phyloP scores from a whole-genome alignment of 441 rosid species.

The Gossypium gossypioides region DNA sequence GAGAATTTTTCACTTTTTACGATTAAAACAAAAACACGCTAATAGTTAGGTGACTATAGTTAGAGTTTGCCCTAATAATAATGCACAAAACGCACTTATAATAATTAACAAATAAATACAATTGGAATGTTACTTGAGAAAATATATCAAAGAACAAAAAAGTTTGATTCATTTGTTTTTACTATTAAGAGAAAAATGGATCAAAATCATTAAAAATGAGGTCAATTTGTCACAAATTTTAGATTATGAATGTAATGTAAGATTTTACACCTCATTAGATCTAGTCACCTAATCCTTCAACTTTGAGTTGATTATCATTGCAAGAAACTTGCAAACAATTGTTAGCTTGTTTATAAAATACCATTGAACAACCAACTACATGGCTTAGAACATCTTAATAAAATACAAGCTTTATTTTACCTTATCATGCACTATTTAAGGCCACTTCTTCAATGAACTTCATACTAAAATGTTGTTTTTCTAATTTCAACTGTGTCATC shows the following conservation, averaged over 20 bases:
- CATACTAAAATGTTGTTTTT: not conserved
- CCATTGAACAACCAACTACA: not conserved
- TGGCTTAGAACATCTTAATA: not conserved
- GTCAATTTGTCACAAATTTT: no score
- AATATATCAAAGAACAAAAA: no score
- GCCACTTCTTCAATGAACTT: not conserved
- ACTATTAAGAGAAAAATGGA: no score
- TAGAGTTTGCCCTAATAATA: no score
- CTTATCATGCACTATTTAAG: not conserved
- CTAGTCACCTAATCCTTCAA: not conserved
- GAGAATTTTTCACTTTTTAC: no score
- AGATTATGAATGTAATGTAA: not conserved
- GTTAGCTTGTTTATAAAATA: not conserved
- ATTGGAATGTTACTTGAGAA: no score
- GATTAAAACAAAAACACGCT: no score
- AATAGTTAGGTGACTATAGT: no score
- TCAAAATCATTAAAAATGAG: no score
- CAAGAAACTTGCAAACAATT: not conserved
- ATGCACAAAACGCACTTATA: no score
- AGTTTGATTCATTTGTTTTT: no score
- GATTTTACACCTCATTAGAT: not conserved
- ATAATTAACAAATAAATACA: no score
- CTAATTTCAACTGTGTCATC: not conserved
- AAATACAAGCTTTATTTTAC: not conserved
- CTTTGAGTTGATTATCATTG: not conserved